Conservation (phyloP, 768 basidiomycete genomes). For the Tubosaeta sp. region DNA sequence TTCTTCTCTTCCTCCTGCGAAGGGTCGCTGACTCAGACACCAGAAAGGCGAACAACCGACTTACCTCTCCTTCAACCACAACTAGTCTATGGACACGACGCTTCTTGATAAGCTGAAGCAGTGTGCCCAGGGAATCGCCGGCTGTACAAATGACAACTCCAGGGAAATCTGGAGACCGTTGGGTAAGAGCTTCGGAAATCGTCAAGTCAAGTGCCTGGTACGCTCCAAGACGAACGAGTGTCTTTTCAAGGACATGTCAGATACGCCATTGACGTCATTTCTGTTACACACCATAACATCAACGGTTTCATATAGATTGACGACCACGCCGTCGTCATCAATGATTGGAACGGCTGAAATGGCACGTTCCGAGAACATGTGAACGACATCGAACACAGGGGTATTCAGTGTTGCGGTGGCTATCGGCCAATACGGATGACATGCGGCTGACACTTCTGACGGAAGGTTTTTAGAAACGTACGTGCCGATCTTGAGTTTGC, state of each 20-base stretch:
- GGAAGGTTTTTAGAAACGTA: constrained; percentile 63
- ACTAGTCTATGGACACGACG: constrained; percentile 92
- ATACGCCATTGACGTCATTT: neutral
- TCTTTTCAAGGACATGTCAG: constrained; percentile 44
- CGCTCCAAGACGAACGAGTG: constrained; percentile 87
- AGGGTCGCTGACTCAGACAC: neutral
- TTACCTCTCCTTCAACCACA: constrained; percentile 87
- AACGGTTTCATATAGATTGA: constrained; percentile 97
- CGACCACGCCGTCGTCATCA: constrained; percentile 85
- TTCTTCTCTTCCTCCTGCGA: constrained; percentile 71
- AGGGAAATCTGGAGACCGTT: constrained; percentile 91
- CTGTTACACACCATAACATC: constrained; percentile 78
- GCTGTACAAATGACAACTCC: constrained; percentile 96
- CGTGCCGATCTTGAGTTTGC: constrained; percentile 88
- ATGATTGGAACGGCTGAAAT: constrained; percentile 98
- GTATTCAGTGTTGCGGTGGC: constrained; percentile 88
- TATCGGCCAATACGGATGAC: constrained; percentile 83
- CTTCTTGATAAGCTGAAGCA: constrained; percentile 89
- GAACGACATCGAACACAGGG: constrained; percentile 95
- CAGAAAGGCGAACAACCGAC: constrained; percentile 13
- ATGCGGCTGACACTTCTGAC: constrained; percentile 43
- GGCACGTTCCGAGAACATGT: constrained; percentile 94
- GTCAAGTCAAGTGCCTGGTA: constrained; percentile 96
- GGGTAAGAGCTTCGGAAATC: constrained; percentile 85
- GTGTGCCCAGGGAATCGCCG: constrained; percentile 83